Conservation (phyloP, 2,329 filamentous ascomycete species). For the Exophiala xenobiotica region DNA sequence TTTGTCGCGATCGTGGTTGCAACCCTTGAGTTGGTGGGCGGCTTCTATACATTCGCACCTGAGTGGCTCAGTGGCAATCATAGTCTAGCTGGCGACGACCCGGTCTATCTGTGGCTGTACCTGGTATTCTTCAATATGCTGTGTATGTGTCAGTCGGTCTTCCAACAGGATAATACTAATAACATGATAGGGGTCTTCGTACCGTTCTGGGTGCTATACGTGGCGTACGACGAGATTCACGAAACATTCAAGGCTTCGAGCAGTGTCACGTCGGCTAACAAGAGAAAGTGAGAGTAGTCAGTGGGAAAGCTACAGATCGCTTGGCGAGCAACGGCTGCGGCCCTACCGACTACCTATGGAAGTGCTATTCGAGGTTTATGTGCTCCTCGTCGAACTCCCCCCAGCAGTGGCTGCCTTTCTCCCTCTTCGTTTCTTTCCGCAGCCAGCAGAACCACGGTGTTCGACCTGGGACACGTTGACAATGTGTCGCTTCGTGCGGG, state of each 20-base stretch:
- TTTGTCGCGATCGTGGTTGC: constrained; percentile 60
- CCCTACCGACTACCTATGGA: too few relatives aligned
- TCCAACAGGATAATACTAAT: neutral
- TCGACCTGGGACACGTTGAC: too few relatives aligned
- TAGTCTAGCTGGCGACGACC: constrained; percentile 59
- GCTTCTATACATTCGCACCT: constrained; percentile 65
- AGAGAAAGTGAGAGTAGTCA: constrained; percentile 7
- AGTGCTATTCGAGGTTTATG: too few relatives aligned
- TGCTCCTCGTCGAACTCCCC: too few relatives aligned
- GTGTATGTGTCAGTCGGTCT: constrained; percentile 37
- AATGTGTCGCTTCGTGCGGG: too few relatives aligned
- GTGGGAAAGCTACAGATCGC: neutral
- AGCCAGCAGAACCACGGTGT: too few relatives aligned
- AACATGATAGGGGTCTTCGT: constrained; percentile 49
- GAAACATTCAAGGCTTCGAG: constrained; percentile 10
- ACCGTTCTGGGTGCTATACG: constrained; percentile 49
- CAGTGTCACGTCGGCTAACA: constrained; percentile 4
- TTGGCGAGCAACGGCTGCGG: too few relatives aligned
- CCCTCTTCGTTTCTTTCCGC: too few relatives aligned
- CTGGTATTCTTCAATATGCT: constrained; percentile 64
- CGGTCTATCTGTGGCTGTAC: constrained; percentile 64
- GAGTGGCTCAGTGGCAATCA: constrained; percentile 62
- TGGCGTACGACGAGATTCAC: constrained; percentile 20
- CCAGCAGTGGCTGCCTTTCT: too few relatives aligned
- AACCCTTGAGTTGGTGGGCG: constrained; percentile 64